phyloP scores from a whole-genome alignment of 2,329 filamentous ascomycete genomes.

The Diaporthe citriasiana region DNA sequence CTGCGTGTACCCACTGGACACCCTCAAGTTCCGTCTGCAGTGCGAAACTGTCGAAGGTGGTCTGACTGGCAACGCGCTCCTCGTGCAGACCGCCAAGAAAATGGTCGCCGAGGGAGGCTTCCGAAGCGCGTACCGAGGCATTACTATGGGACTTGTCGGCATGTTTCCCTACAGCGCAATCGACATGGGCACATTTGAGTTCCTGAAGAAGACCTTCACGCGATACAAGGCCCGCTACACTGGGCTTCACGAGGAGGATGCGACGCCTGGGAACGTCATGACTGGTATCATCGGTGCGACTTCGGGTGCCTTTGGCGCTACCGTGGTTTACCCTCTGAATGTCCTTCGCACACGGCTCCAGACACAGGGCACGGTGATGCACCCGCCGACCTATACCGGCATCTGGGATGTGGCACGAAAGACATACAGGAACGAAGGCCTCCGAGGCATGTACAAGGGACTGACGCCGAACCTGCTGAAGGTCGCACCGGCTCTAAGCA shows the following conservation, averaged over 20 bases:
- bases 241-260: slow-evolving; percentile 86
- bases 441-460: slow-evolving; percentile 92
- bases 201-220: slow-evolving; percentile 83
- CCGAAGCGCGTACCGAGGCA: slow-evolving; percentile 86
- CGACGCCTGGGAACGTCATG: slow-evolving; percentile 82
- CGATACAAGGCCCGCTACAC: slow-evolving; percentile 76
- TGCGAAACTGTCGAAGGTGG: slow-evolving; percentile 93
- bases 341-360: slow-evolving; percentile 92
- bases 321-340: slow-evolving; percentile 95
- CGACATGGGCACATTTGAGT: slow-evolving; percentile 95
- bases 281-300: slow-evolving; percentile 92
- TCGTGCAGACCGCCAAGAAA: slow-evolving; percentile 85
- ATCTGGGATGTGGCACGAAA: slow-evolving; percentile 90
- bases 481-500: slow-evolving; percentile 94
- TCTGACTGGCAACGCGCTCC: slow-evolving; percentile 84
- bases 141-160: slow-evolving; percentile 93
- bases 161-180: slow-evolving; percentile 99
- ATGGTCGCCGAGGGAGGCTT: slow-evolving; percentile 86
- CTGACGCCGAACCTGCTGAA: slow-evolving; percentile 96
- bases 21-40: slow-evolving; percentile 86
- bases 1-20: slow-evolving; percentile 94
- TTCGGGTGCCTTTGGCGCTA: slow-evolving; percentile 91
- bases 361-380: slow-evolving; percentile 93
- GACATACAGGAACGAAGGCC: slow-evolving; percentile 86
- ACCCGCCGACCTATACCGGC: slow-evolving; percentile 90